A percentile compares a stretch with the other conserved stretches of the same genome.
phyloP scores from a whole-genome alignment of 1,139 yeast genomes.

The Pichia terricola region DNA sequence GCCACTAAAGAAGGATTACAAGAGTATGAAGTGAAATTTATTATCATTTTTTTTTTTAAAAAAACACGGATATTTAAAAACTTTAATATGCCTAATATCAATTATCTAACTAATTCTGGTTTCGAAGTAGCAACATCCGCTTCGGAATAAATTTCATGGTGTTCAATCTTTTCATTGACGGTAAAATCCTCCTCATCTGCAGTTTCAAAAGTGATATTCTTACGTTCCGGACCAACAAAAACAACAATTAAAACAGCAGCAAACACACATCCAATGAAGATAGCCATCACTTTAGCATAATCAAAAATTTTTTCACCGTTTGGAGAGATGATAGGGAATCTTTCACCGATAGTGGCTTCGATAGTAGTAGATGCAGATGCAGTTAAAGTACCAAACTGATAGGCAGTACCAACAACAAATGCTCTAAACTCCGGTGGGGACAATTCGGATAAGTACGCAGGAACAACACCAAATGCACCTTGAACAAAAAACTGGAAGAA shows the following conservation, averaged over 20 bases:
- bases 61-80: no score
- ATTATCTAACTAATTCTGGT: no score
- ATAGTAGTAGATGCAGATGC: conserved; percentile 80
- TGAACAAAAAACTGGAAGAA: conserved; percentile 75
- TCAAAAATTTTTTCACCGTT: conserved; percentile 32
- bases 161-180: conserved; percentile 11
- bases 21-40: no score
- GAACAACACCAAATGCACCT: conserved; percentile 85
- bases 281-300: conserved; percentile 68
- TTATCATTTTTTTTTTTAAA: no score
- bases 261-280: conserved; percentile 72
- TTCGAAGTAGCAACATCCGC: conserved; percentile 8
- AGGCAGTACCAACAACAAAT: conserved; percentile 64
- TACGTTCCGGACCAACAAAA: conserved; percentile 68
- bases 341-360: conserved; percentile 64
- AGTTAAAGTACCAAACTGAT: conserved; percentile 78
- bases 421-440: conserved; percentile 73
- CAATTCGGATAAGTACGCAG: conserved; percentile 67
- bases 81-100: no score
- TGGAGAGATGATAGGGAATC: conserved; percentile 41
- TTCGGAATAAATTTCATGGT: conserved; percentile 8
- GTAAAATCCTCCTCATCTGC: conserved; percentile 15
- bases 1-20: no score
- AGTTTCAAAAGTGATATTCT: conserved; percentile 22
- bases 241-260: conserved; percentile 49